Conservation (phyloP, 352 stramenopile species). For the Phytopythium vexans region DNA sequence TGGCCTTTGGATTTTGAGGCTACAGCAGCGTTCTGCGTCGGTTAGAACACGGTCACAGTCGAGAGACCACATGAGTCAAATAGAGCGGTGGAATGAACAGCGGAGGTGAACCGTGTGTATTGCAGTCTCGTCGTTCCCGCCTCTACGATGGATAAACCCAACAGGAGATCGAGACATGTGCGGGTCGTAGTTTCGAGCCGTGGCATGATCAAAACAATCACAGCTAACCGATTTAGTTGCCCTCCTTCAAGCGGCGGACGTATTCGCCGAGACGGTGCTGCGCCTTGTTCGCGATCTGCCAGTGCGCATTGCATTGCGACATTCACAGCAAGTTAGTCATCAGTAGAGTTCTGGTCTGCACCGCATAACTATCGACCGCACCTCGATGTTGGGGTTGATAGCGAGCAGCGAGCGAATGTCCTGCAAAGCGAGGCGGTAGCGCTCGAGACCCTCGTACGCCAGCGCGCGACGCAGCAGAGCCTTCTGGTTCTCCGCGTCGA, state of each 20-base stretch:
- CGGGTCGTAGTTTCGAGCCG: not conserved
- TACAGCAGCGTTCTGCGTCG: too few relatives aligned
- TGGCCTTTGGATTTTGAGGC: too few relatives aligned
- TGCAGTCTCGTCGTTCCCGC: not conserved
- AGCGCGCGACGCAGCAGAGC: conserved; percentile 91
- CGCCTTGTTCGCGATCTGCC: conserved; percentile 83
- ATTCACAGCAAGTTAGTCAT: too few relatives aligned
- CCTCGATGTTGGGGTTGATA: conserved; percentile 87
- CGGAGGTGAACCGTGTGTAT: too few relatives aligned
- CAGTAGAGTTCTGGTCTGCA: too few relatives aligned
- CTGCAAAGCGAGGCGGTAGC: conserved; percentile 88
- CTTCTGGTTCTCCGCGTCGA: conserved; percentile 94
- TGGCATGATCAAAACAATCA: not conserved
- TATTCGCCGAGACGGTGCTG: conserved; percentile 88
- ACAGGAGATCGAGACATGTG: not conserved
- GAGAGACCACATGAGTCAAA: too few relatives aligned
- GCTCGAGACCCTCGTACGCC: conserved; percentile 94
- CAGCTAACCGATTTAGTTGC: conserved; percentile 32
- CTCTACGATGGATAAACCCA: conserved; percentile 8
- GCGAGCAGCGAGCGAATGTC: conserved; percentile 83
- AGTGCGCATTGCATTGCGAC: too few relatives aligned
- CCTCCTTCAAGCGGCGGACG: conserved; percentile 84
- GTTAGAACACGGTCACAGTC: too few relatives aligned
- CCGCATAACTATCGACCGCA: conserved; percentile 21
- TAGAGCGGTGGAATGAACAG: too few relatives aligned